A percentile compares a stretch with the other conserved stretches of the same genome.
Conservation (phyloP, 352 stramenopile species). For the Globisporangium irregulare region DNA sequence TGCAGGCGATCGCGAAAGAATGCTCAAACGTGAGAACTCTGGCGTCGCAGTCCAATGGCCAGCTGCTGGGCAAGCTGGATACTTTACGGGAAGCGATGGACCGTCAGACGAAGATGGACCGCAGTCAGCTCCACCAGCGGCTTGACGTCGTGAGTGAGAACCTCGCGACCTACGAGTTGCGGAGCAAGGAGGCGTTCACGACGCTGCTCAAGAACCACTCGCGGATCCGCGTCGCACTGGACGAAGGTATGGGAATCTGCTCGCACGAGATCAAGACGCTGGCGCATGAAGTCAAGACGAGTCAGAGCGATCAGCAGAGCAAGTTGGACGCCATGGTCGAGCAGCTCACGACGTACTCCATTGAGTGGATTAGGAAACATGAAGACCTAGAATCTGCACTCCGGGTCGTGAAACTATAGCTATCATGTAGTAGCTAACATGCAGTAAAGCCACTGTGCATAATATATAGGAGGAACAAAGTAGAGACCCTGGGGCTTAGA, state of each 20-base stretch:
- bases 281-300: conserved; percentile 38
- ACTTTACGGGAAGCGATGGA: conserved; percentile 42
- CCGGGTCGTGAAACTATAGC: conserved; percentile 23
- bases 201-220: conserved; percentile 53
- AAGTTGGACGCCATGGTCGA: conserved; percentile 30
- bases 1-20: conserved; percentile 46
- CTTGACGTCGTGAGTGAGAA: conserved; percentile 43
- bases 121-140: conserved; percentile 38
- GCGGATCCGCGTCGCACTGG: conserved; percentile 43
- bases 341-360: conserved; percentile 29
- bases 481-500: conserved; percentile 20
- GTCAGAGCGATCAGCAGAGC: conserved; percentile 33
- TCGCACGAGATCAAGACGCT: conserved; percentile 48
- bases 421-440: conserved; percentile 23
- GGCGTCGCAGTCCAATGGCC: conserved; percentile 36
- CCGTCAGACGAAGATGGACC: conserved; percentile 46
- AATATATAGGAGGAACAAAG: too few species aligned
- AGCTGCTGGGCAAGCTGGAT: conserved; percentile 42
- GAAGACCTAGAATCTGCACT: conserved; percentile 40
- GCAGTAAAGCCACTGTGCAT: too few species aligned
- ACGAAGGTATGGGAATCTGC: conserved; percentile 57
- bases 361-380: conserved; percentile 32
- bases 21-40: conserved; percentile 28
- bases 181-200: conserved; percentile 39
- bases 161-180: conserved; percentile 34